phyloP scores from a whole-genome alignment of 2,329 filamentous ascomycete genomes.

The Fusarium guadeloupense region DNA sequence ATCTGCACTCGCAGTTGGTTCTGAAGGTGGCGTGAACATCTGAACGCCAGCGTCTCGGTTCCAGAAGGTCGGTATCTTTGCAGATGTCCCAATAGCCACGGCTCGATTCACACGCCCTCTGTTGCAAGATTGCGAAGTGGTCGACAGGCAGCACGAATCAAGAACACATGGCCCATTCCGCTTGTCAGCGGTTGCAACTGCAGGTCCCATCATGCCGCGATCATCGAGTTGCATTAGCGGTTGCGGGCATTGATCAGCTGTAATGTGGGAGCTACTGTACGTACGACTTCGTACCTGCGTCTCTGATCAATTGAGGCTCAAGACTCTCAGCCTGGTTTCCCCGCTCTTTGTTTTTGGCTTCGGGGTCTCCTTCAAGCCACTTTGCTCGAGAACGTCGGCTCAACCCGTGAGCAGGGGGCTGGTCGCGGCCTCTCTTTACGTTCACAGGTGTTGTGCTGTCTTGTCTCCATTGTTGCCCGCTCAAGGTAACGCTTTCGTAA shows the following conservation, averaged over 20 bases:
- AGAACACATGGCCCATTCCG: slow-evolving; percentile 17
- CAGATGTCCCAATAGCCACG: neutral
- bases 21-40: slow-evolving; percentile 15
- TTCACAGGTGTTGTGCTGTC: neutral
- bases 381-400: slow-evolving; percentile 25
- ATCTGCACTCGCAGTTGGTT: slow-evolving; percentile 10
- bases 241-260: slow-evolving; percentile 6
- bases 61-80: slow-evolving; percentile 21
- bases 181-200: slow-evolving; percentile 16
- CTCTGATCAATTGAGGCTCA: slow-evolving; percentile 12
- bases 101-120: slow-evolving; percentile 2
- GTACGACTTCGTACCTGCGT: slow-evolving; percentile 24
- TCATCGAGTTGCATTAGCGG: neutral
- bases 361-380: slow-evolving; percentile 25
- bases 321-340: neutral
- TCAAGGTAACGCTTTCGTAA: slow-evolving; percentile 16
- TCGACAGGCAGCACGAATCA: neutral
- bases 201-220: neutral
- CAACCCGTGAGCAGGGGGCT: slow-evolving; percentile 2
- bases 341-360: slow-evolving; percentile 15
- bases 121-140: slow-evolving; percentile 3
- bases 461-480: slow-evolving; percentile 11
- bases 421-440: neutral
- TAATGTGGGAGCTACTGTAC: neutral
- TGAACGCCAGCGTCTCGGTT: slow-evolving; percentile 29